Evolutionary conservation across 202 grass and related monocot species (phyloP).

Genomic region (Carex sylvatica): DNA sequence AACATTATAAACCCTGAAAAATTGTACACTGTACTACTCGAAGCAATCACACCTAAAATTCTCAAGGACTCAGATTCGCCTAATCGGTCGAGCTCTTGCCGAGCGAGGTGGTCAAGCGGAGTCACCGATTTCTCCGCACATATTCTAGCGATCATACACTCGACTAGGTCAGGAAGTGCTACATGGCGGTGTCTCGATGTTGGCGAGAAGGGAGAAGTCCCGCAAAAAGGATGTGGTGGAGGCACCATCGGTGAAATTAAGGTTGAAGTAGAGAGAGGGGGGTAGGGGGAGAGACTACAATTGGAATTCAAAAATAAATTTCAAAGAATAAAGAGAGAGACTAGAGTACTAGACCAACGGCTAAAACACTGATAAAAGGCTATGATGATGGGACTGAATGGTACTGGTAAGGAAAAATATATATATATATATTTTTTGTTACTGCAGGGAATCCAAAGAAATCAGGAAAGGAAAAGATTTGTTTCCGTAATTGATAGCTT

Average conservation of each 20-base stretch:
- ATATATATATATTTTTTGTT: no score
- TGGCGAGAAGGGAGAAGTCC: neutral
- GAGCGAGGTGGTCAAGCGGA: conserved; percentile 18
- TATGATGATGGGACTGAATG: neutral
- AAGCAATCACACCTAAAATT: conserved; percentile 33
- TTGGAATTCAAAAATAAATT: neutral
- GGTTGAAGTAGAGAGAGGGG: neutral
- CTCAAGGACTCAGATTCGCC: conserved; percentile 26
- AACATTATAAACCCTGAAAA: conserved; percentile 39
- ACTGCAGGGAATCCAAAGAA: no score
- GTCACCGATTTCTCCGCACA: conserved; percentile 18
- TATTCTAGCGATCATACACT: conserved; percentile 31
- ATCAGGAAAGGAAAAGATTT: no score
- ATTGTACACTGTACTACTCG: conserved; percentile 8
- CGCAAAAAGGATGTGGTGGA: neutral
- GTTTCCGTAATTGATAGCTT: no score
- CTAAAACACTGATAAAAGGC: neutral
- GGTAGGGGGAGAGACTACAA: no score
- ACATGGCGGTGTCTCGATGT: neutral
- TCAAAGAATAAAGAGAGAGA: neutral
- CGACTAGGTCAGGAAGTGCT: conserved; percentile 26
- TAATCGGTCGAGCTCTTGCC: conserved; percentile 31
- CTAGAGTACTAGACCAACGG: neutral
- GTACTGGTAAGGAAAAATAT: neutral
- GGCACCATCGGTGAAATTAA: neutral